Evolutionary conservation across 371 early-diverging fungal species (phyloP).

Genomic region (Circinella umbellata): DNA sequence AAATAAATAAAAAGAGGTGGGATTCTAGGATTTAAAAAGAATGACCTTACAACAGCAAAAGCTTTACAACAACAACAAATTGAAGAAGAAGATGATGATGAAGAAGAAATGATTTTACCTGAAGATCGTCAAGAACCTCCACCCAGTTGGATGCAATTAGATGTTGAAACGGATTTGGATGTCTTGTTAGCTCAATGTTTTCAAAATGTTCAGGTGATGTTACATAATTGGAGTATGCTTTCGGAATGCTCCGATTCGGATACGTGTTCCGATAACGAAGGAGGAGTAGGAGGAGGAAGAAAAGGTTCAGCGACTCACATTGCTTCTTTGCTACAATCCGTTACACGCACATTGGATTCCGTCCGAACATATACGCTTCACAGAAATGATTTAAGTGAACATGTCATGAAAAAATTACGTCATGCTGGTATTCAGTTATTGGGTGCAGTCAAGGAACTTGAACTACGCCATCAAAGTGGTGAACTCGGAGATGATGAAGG

Average conservation of each 20-base stretch:
- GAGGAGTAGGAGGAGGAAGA: not conserved
- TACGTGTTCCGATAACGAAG: conserved; percentile 17
- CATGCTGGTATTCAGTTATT: conserved; percentile 37
- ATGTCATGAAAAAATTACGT: conserved; percentile 35
- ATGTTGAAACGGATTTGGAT: conserved; percentile 53
- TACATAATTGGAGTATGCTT: conserved; percentile 44
- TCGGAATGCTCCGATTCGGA: conserved; percentile 30
- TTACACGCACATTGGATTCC: conserved; percentile 44
- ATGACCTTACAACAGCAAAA: not conserved
- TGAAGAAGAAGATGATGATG: conserved; percentile 29
- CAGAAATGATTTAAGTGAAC: conserved; percentile 43
- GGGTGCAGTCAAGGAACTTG: conserved; percentile 42
- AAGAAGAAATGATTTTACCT: conserved; percentile 33
- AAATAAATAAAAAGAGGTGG: conserved; percentile 31
- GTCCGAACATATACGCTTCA: conserved; percentile 49
- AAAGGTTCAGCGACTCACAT: conserved; percentile 26
- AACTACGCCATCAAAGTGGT: conserved; percentile 33
- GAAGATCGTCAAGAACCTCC: conserved; percentile 38
- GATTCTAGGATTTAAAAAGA: conserved; percentile 43
- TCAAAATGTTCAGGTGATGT: conserved; percentile 41
- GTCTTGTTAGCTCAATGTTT: conserved; percentile 38
- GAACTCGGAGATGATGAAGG: conserved; percentile 24
- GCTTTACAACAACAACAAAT: conserved; percentile 24
- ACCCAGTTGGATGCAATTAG: conserved; percentile 50
- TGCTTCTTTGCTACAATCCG: conserved; percentile 41